A percentile compares a stretch with the other conserved stretches of the same genome.
These are phyloP conservation scores for Tylopilus vinaceipallidus DNA, from an alignment of 768 basidiomycete genomes.

Conservation along the genomic window DNA sequence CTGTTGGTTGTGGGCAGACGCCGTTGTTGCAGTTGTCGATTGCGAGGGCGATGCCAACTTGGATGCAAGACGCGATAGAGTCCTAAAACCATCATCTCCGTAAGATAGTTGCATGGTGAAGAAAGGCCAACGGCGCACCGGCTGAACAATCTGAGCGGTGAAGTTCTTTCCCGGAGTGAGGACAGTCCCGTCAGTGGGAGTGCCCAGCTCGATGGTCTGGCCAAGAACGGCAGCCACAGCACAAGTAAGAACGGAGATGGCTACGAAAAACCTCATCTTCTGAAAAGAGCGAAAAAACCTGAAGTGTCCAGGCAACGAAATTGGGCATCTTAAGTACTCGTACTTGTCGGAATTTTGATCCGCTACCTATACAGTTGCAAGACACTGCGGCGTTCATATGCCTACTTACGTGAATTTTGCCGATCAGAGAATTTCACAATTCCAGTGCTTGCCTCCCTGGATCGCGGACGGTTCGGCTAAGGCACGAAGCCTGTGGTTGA, in stretches of 20 bases:
- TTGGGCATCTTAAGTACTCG: constrained; percentile 2
- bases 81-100: constrained; percentile 2
- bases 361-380: neutral
- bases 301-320: neutral
- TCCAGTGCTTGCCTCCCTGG: no score
- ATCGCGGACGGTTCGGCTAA: no score
- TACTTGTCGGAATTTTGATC: neutral
- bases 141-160: constrained; percentile 17
- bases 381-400: neutral
- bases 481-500: no score
- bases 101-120: neutral
- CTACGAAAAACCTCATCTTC: constrained; percentile 18
- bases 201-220: constrained; percentile 29
- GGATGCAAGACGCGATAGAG: constrained; percentile 19
- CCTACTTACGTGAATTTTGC: neutral
- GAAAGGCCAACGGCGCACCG: no score
- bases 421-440: neutral
- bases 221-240: constrained; percentile 13
- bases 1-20: constrained; percentile 20
- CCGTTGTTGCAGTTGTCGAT: constrained; percentile 20
- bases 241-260: constrained; percentile 5
- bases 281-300: neutral
- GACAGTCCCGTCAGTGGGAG: constrained; percentile 20
- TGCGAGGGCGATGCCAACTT: constrained; percentile 33
- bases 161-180: constrained; percentile 18